These are phyloP conservation scores for Monosporascus sp. DNA, from an alignment of 2,329 filamentous ascomycete species.

Conservation along the genomic window DNA sequence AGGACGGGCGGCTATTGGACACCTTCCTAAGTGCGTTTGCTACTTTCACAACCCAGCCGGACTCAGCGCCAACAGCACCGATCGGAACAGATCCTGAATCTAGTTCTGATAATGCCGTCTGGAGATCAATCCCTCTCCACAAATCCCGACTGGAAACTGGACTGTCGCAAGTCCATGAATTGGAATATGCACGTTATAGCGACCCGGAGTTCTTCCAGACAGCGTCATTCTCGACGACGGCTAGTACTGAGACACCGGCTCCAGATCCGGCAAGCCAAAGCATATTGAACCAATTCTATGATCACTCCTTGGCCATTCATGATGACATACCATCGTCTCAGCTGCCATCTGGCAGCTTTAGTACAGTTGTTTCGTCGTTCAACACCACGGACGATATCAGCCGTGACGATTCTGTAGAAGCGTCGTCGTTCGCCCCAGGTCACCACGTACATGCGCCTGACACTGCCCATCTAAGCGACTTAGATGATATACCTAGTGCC, in stretches of 20 bases:
- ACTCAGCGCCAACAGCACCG: constrained; percentile 3
- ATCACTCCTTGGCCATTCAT: constrained; percentile 71
- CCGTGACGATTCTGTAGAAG: constrained; percentile 26
- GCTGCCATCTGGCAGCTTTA: constrained; percentile 31
- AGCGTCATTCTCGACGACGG: constrained; percentile 32
- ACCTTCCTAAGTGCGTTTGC: constrained; percentile 37
- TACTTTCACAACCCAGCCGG: constrained; percentile 12
- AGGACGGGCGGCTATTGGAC: constrained; percentile 38
- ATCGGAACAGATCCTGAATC: constrained; percentile 12
- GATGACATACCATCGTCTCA: constrained; percentile 62
- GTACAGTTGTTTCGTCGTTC: constrained; percentile 30
- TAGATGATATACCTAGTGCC: constrained; percentile 67
- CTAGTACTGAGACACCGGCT: constrained; percentile 15
- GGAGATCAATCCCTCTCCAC: constrained; percentile 50
- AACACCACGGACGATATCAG: constrained; percentile 28
- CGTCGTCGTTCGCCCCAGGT: constrained; percentile 11
- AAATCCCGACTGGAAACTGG: constrained; percentile 44
- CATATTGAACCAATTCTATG: constrained; percentile 62
- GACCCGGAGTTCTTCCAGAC: constrained; percentile 45
- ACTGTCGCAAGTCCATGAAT: constrained; percentile 45
- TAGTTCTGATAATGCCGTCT: constrained; percentile 33
- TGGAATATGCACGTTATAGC: constrained; percentile 24
- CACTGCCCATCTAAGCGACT: constrained; percentile 49
- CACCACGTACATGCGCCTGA: constrained; percentile 19
- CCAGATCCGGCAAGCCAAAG: constrained; percentile 30